phyloP scores from a whole-genome alignment of 257 asterid genomes.

The Rauvolfia tetraphylla region DNA sequence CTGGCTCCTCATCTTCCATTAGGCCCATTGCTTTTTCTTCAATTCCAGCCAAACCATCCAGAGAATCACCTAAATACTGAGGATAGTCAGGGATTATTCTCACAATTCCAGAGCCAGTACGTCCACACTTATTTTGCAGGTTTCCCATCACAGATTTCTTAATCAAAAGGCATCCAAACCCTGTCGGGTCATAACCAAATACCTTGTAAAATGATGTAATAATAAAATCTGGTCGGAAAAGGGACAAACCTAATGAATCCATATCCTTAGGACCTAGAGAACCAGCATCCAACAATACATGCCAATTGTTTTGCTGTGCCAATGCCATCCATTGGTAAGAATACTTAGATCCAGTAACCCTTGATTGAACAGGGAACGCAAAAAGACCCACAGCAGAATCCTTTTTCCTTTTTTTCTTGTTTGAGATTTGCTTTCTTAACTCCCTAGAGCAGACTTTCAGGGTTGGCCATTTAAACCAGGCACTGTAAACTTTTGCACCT shows the following conservation, averaged over 20 bases:
- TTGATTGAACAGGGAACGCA: conserved; percentile 37
- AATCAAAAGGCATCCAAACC: conserved; percentile 33
- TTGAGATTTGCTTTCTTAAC: conserved; percentile 29
- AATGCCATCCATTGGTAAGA: conserved; percentile 38
- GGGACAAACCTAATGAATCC: conserved; percentile 35
- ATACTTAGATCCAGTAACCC: conserved; percentile 34
- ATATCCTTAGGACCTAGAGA: conserved; percentile 37
- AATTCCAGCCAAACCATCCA: conserved; percentile 23
- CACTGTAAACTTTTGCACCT: conserved; percentile 32
- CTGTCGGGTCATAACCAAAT: conserved; percentile 30
- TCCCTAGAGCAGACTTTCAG: conserved; percentile 31
- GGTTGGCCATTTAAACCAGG: conserved; percentile 33
- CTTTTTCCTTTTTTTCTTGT: conserved; percentile 27
- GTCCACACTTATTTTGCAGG: conserved; percentile 27
- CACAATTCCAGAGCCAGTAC: conserved; percentile 31
- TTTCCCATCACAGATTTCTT: conserved; percentile 33
- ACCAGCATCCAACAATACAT: conserved; percentile 35
- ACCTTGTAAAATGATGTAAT: conserved; percentile 33
- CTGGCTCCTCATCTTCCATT: conserved; percentile 8
- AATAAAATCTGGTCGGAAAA: conserved; percentile 34
- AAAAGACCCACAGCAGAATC: conserved; percentile 33
- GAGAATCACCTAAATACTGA: conserved; percentile 24
- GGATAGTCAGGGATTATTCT: conserved; percentile 27
- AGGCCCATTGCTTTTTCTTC: conserved; percentile 8
- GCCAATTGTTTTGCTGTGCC: conserved; percentile 38